These are phyloP conservation scores for Trichaptum fuscoviolaceum DNA, from an alignment of 768 basidiomycete genomes.

Conservation along the genomic window DNA sequence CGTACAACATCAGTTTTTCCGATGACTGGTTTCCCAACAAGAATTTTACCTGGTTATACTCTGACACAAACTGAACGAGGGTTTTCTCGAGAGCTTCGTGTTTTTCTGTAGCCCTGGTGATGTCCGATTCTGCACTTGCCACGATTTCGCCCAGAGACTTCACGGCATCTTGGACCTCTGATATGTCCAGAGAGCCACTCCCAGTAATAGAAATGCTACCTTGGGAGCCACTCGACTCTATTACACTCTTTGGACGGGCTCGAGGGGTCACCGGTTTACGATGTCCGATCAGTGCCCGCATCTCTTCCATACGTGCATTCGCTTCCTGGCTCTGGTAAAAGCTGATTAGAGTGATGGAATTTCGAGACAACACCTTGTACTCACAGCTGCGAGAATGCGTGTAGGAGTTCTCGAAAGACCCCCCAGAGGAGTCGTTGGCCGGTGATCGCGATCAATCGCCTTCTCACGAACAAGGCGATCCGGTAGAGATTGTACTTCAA, in stretches of 20 bases:
- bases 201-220: neutral
- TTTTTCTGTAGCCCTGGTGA: conserved; percentile 44
- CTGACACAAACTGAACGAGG: conserved; percentile 42
- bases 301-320: conserved; percentile 75
- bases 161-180: conserved; percentile 26
- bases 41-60: conserved; percentile 52
- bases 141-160: conserved; percentile 49
- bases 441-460: neutral
- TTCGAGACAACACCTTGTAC: neutral
- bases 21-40: neutral
- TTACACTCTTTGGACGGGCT: conserved; percentile 36
- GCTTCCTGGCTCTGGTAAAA: conserved; percentile 61
- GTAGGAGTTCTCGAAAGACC: conserved; percentile 40
- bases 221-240: conserved; percentile 15
- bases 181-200: neutral
- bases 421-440: conserved; percentile 40
- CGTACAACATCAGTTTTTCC: neutral
- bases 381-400: conserved; percentile 20
- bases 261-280: conserved; percentile 51
- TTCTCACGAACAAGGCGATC: neutral
- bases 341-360: conserved; percentile 6
- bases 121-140: conserved; percentile 51
- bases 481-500: conserved; percentile 38
- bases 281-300: conserved; percentile 66
- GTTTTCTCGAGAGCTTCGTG: conserved; percentile 53